Conservation (phyloP, 225 moss, liverwort and hornwort genomes). For the Physcomitrellopsis africana region DNA sequence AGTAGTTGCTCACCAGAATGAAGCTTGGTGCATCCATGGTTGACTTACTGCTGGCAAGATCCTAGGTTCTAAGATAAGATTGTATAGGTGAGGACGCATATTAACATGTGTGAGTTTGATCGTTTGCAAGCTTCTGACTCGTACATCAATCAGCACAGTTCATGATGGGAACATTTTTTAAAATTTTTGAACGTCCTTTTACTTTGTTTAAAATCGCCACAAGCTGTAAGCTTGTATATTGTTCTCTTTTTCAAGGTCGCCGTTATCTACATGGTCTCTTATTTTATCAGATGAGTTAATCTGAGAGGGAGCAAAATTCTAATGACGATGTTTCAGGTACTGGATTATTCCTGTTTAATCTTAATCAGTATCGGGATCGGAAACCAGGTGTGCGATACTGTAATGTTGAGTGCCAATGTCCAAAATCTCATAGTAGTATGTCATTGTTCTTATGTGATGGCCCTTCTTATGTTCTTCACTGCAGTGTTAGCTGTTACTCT, state of each 20-base stretch:
- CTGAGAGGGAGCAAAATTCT: slow-evolving; percentile 7
- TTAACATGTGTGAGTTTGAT: not conserved
- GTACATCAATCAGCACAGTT: not conserved
- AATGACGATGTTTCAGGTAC: slow-evolving; percentile 34
- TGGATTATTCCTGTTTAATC: slow-evolving; percentile 14
- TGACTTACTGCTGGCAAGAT: too few relatives aligned
- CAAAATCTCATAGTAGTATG: not conserved
- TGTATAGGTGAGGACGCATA: not conserved
- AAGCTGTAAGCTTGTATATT: not conserved
- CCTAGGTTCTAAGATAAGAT: slow-evolving; percentile 7
- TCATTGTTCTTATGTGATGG: not conserved
- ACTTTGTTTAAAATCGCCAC: not conserved
- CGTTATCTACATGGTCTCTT: not conserved
- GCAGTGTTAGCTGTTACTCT: not conserved
- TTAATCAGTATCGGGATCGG: slow-evolving; percentile 19
- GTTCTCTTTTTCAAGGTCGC: not conserved
- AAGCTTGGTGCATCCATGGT: not conserved
- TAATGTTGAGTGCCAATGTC: not conserved
- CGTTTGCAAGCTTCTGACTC: not conserved
- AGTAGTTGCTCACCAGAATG: not conserved
- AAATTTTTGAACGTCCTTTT: not conserved
- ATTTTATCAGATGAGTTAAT: not conserved
- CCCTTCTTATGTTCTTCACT: not conserved
- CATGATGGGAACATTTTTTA: not conserved
- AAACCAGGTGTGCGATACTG: slow-evolving; percentile 28